Base-by-base conservation (phyloP, 495 filamentous ascomycete species). In the Rostrohypoxylon terebratum region DNA sequence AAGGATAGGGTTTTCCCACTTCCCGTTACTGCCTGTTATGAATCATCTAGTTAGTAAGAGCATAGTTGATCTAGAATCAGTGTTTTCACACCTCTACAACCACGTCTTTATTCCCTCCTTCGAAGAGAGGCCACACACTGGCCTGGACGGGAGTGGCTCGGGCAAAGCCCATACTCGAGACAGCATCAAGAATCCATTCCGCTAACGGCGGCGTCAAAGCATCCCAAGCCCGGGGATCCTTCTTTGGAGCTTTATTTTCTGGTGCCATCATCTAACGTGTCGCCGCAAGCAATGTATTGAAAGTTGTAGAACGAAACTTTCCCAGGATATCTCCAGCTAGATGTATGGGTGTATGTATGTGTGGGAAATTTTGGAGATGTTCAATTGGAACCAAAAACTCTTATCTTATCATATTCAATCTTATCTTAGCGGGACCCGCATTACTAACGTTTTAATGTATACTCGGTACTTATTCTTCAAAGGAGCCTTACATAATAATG, bases 101-200 rank as follows among this genome's bases (percentile, higher is more conserved):
- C 0, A 98, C 94, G 81, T 98, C 96, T 74, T 98, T 98, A 79
- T 98, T 93, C 7, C 90, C 90, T 81, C 93, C 89, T 21, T 74
- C 76, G 79, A 98, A 97, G 14, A 97, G 86, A 10, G 95, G 94
- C 70, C 98, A 93, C 60, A 75, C 64, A 11, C 92, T 94, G 21
- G 94, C 93, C 79, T 99, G 96, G 14, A 98, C 96, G 0, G 96
- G 96, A 2, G 96, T 99, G 83, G 95, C 96, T 73, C 90, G 89
- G 50, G 84, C 84, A 79, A 97, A 97, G 50, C 94, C 92, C 91
- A 94, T 93, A 58, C 89, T 88, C 25, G 88, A 83, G 67, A 97
- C 87, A 38, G 94, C 95, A 61, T 96, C 92, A 31, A 95, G 85
- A 31, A 94, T 87, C 95, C 96, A 99, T 88, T 92, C 87, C 63